Conservation (phyloP, 2,329 filamentous ascomycete species). For the Calycina marina region DNA sequence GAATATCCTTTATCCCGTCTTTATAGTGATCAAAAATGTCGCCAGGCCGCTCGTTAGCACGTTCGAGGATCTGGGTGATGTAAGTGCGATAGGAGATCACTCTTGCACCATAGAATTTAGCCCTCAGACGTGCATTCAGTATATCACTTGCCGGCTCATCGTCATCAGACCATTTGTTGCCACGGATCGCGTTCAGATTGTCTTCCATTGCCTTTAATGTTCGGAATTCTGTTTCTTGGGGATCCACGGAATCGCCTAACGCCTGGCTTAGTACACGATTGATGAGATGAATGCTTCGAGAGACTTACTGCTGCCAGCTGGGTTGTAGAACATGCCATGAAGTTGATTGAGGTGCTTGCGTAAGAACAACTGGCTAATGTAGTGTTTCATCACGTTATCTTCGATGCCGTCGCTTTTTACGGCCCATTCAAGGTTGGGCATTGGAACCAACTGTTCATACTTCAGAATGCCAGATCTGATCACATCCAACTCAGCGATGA, state of each 20-base stretch:
- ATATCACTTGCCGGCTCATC: slow-evolving; percentile 65
- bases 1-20: slow-evolving; percentile 15
- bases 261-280: slow-evolving; percentile 25
- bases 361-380: slow-evolving; percentile 47
- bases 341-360: slow-evolving; percentile 50
- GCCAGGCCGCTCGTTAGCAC: slow-evolving; percentile 13
- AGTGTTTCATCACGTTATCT: slow-evolving; percentile 39
- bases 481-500: slow-evolving; percentile 68
- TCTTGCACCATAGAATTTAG: slow-evolving; percentile 86
- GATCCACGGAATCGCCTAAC: neutral
- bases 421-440: slow-evolving; percentile 39
- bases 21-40: slow-evolving; percentile 13
- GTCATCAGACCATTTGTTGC: slow-evolving; percentile 30
- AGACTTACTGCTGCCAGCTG: slow-evolving; percentile 14
- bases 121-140: slow-evolving; percentile 68
- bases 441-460: slow-evolving; percentile 50
- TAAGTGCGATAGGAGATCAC: slow-evolving; percentile 83
- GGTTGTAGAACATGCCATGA: slow-evolving; percentile 29
- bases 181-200: slow-evolving; percentile 23
- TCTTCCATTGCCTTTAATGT: slow-evolving; percentile 33
- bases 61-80: slow-evolving; percentile 37
- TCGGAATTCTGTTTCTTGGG: slow-evolving; percentile 11
- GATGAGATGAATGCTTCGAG: slow-evolving; percentile 29
- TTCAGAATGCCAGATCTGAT: slow-evolving; percentile 46
- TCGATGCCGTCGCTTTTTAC: slow-evolving; percentile 30